phyloP scores from a whole-genome alignment of 768 basidiomycete genomes.

The Termitomyces sp. region DNA sequence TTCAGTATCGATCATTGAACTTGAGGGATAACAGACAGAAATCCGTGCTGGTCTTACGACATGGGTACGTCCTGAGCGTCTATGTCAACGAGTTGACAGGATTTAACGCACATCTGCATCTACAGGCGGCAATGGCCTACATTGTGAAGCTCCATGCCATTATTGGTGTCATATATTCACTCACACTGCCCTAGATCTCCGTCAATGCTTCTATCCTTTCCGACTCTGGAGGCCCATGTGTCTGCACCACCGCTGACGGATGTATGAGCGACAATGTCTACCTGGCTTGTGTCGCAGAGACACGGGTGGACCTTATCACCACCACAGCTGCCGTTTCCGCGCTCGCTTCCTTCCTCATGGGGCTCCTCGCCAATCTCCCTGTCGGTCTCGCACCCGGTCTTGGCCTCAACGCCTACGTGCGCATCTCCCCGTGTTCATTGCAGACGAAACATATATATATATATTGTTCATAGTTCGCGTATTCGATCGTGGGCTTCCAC shows the following conservation, averaged over 20 bases:
- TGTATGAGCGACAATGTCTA: slow-evolving; percentile 55
- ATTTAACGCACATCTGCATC: slow-evolving; percentile 5
- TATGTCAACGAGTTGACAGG: neutral
- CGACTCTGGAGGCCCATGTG: slow-evolving; percentile 79
- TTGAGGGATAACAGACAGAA: slow-evolving; percentile 50
- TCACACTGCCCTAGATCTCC: slow-evolving; percentile 51
- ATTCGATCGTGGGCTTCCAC: slow-evolving; percentile 84
- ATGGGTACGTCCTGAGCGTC: slow-evolving; percentile 50
- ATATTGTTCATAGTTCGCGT: slow-evolving; percentile 58
- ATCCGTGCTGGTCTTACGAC: slow-evolving; percentile 78
- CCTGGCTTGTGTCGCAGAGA: slow-evolving; percentile 51
- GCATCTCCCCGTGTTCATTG: slow-evolving; percentile 19
- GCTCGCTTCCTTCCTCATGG: slow-evolving; percentile 79
- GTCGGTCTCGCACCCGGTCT: slow-evolving; percentile 87
- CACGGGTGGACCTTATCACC: slow-evolving; percentile 77
- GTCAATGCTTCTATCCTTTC: slow-evolving; percentile 82
- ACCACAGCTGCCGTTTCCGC: slow-evolving; percentile 77
- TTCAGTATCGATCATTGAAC: neutral
- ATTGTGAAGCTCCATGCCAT: slow-evolving; percentile 45
- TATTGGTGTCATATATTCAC: neutral
- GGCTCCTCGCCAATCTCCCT: slow-evolving; percentile 80
- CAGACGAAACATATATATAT: neutral
- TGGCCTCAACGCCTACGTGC: slow-evolving; percentile 77
- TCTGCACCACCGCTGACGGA: slow-evolving; percentile 57
- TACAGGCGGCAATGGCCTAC: slow-evolving; percentile 78